A percentile compares a stretch with the other conserved stretches of the same genome.
phyloP scores from a whole-genome alignment of 345 rosid species.

The Combretum micranthum region DNA sequence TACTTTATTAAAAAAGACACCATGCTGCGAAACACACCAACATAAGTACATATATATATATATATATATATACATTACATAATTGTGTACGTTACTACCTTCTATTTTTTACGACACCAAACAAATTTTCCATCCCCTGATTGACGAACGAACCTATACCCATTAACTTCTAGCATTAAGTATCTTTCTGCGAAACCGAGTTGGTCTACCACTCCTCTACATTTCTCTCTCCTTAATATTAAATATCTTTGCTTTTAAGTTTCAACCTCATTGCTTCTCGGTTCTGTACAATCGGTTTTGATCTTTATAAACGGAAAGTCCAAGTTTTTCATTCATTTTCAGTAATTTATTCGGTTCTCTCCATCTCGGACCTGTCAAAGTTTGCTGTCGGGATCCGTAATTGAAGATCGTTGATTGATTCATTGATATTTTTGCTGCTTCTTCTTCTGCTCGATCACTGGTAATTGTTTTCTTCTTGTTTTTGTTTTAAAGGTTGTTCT shows the following conservation, averaged over 20 bases:
- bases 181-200: neutral
- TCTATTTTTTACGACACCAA: neutral
- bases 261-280: neutral
- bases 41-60: neutral
- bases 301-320: neutral
- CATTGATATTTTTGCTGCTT: too few relatives aligned
- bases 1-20: neutral
- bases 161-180: neutral
- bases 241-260: neutral
- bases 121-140: conserved; percentile 2
- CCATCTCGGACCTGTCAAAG: too few relatives aligned
- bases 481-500: too few relatives aligned
- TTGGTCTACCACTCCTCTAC: neutral
- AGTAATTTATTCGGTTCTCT: too few relatives aligned
- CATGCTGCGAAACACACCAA: too few relatives aligned
- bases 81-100: neutral
- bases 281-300: too few relatives aligned
- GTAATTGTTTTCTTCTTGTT: neutral
- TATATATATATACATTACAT: neutral
- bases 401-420: too few relatives aligned
- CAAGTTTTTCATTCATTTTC: neutral
- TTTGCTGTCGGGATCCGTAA: too few relatives aligned
- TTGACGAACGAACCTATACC: conserved; percentile 6
- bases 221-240: neutral
- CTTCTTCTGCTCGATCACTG: too few relatives aligned